Percentiles rank a stretch among this genome's conserved stretches.
Evolutionary conservation across 2,329 filamentous ascomycete genomes (phyloP).

Genomic region (Fusarium torulosum): DNA sequence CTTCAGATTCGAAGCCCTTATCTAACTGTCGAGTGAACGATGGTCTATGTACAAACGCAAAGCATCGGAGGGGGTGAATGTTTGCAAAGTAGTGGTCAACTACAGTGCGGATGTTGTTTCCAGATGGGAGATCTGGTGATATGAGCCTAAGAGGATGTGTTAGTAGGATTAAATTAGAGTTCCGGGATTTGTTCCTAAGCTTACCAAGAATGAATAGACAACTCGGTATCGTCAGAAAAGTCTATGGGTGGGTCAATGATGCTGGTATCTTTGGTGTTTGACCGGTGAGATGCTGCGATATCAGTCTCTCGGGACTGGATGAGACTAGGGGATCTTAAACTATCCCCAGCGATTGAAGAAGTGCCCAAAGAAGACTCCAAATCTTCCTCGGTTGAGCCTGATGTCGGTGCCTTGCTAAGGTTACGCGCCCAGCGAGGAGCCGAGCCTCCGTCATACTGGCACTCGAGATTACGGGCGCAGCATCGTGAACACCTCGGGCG

Average conservation of each 20-base stretch:
- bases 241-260: constrained; percentile 40
- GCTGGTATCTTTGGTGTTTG: constrained; percentile 42
- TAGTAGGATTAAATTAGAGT: background rate
- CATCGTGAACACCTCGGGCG: constrained; percentile 56
- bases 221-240: constrained; percentile 46
- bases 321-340: constrained; percentile 43
- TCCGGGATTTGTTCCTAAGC: background rate
- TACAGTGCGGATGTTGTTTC: constrained; percentile 53
- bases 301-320: constrained; percentile 46
- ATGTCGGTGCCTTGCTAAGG: constrained; percentile 46
- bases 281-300: constrained; percentile 33
- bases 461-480: constrained; percentile 51
- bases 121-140: constrained; percentile 51
- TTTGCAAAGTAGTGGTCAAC: constrained; percentile 57
- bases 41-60: constrained; percentile 57
- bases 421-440: constrained; percentile 55
- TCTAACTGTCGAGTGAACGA: constrained; percentile 56
- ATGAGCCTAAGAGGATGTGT: constrained; percentile 49
- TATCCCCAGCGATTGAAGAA: constrained; percentile 35
- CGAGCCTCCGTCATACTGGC: constrained; percentile 56
- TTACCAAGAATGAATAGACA: constrained; percentile 48
- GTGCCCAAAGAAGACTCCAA: constrained; percentile 35
- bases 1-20: constrained; percentile 53
- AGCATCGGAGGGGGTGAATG: constrained; percentile 57
- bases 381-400: constrained; percentile 44